Conservation (phyloP, 169 alveolate species). For the Babesia divergens region DNA sequence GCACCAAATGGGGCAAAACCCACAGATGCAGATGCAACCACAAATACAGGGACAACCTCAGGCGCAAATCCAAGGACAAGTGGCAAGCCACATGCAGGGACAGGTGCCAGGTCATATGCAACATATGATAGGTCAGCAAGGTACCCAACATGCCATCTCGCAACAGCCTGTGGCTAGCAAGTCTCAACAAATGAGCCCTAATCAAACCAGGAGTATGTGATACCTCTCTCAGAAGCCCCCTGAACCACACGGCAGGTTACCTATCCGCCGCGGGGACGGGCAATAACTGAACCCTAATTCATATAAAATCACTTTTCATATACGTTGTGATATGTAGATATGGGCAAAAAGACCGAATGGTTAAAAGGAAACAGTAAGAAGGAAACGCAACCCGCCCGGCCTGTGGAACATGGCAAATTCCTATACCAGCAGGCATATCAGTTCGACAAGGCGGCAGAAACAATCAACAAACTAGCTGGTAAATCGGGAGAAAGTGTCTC, state of each 20-base stretch:
- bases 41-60: constrained; percentile 4
- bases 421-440: constrained; percentile 26
- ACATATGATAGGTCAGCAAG: neutral
- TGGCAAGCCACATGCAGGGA: neutral
- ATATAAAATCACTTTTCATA: neutral
- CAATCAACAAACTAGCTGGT: constrained; percentile 27
- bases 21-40: constrained; percentile 4
- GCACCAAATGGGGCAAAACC: constrained; percentile 27
- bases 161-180: neutral
- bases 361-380: neutral
- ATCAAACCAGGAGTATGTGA: neutral
- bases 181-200: constrained; percentile 10
- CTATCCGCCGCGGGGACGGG: neutral
- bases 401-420: constrained; percentile 4
- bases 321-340: too few species aligned
- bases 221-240: neutral
- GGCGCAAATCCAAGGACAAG: neutral
- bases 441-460: neutral
- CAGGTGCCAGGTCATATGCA: constrained; percentile 10
- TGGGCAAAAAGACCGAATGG: neutral
- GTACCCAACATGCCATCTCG: neutral
- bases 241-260: neutral
- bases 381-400: neutral
- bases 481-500: constrained; percentile 28
- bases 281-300: neutral